A percentile compares a stretch with the other conserved stretches of the same genome.
phyloP scores from a whole-genome alignment of 2,329 filamentous ascomycete genomes.

The Nemania abortiva region DNA sequence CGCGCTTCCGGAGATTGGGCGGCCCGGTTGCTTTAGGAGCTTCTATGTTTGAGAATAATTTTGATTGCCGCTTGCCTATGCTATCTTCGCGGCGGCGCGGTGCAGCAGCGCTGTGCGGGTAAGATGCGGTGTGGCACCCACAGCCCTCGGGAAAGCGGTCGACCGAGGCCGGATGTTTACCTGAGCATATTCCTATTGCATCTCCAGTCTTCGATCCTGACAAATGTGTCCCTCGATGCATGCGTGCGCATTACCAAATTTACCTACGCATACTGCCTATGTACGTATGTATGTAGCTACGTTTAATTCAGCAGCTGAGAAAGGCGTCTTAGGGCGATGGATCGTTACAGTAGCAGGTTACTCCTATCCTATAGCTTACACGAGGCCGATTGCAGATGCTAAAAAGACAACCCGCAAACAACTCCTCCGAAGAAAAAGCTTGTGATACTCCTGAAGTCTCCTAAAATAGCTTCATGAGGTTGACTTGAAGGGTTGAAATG shows the following conservation, averaged over 20 bases:
- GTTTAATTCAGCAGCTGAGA: neutral
- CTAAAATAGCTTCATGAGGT: constrained; percentile 30
- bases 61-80: constrained; percentile 7
- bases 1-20: constrained; percentile 25
- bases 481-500: constrained; percentile 8
- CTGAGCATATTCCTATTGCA: neutral
- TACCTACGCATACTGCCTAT: neutral
- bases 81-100: constrained; percentile 11
- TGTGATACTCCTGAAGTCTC: constrained; percentile 20
- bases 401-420: constrained; percentile 27
- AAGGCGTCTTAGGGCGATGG: constrained; percentile 14
- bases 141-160: constrained; percentile 28
- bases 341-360: constrained; percentile 23
- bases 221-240: neutral
- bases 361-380: constrained; percentile 7
- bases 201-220: constrained; percentile 1
- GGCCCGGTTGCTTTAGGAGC: constrained; percentile 7
- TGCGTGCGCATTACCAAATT: neutral
- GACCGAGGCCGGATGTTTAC: constrained; percentile 21
- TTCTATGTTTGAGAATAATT: neutral
- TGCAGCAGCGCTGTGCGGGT: neutral
- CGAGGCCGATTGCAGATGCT: constrained; percentile 14
- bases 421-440: constrained; percentile 4
- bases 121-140: constrained; percentile 13
- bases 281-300: neutral